Percentiles rank a stretch among this genome's conserved stretches.
Conservation (phyloP, 2,329 filamentous ascomycete species). For the Allantophomopsis lycopodina region DNA sequence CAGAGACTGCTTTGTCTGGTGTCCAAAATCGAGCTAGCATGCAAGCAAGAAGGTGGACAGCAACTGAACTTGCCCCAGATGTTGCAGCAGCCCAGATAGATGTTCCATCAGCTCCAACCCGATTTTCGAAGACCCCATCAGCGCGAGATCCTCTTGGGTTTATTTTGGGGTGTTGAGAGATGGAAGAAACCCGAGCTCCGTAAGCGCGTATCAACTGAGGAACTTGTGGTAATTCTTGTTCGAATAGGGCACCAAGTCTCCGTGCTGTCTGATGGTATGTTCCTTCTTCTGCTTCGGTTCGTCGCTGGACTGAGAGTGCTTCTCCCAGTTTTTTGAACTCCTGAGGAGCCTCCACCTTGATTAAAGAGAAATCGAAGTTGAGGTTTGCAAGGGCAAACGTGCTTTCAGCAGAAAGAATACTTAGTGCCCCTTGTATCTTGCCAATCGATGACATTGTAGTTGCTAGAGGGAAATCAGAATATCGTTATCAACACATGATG, state of each 20-base stretch:
- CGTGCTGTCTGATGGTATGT: constrained; percentile 21
- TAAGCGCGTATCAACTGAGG: constrained; percentile 9
- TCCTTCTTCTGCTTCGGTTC: constrained; percentile 23
- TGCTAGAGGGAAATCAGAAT: too few relatives aligned
- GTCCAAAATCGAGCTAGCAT: constrained; percentile 21
- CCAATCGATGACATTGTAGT: background rate
- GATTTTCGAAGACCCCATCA: constrained; percentile 9
- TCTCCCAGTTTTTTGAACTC: constrained; percentile 21
- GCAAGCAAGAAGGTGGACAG: constrained; percentile 18
- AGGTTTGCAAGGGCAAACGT: constrained; percentile 10
- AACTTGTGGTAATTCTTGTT: constrained; percentile 15
- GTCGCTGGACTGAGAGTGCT: constrained; percentile 16
- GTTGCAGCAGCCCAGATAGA: constrained; percentile 20
- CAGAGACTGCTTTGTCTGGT: constrained; percentile 14
- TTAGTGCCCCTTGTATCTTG: background rate
- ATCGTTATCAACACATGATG: too few relatives aligned
- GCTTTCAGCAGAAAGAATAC: background rate
- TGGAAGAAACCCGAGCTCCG: constrained; percentile 7
- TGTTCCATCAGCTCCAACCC: constrained; percentile 14
- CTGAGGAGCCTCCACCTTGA: constrained; percentile 24
- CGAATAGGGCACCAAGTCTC: constrained; percentile 25
- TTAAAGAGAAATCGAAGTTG: constrained; percentile 28
- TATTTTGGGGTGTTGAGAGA: background rate
- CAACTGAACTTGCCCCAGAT: constrained; percentile 12
- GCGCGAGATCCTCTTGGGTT: constrained; percentile 3